Base-by-base conservation (phyloP, 106 monocot species). In the Acanthochlamys bracteata region DNA sequence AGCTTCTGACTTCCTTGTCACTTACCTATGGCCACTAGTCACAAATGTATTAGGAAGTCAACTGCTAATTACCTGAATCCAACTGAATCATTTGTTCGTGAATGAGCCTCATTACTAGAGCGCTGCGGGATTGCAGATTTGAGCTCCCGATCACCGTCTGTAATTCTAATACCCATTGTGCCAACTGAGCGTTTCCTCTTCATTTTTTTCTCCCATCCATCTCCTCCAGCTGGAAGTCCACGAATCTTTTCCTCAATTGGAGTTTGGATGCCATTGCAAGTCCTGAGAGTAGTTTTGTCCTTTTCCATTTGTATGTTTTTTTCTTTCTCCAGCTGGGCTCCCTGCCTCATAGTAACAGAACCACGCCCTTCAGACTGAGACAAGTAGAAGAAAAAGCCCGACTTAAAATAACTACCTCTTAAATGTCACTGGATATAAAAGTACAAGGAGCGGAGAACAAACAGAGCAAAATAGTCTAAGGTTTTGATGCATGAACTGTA, bases 121-220 rank as follows among this genome's bases (percentile, higher is more conserved):
- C 75, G 84, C 24, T 77, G 76, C 61, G 73, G 86, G 26, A 55
- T 45, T 71, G 73, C 20, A 14, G 74, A 72, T 69, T 88, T 88
- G 47, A 79, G 27, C 49, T 93, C 84, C 53, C 84, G 79, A 57
- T 93, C 88, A 66, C 71, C 82, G 67, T 98, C 88, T 41, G 62
- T 25, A 15, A 57, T 55, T 75, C 88, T 82, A 60, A 60, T 66
- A 57, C 65, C 77, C 66, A 79, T 70, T 61, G 79, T 69, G n/a
- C 88, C 82, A 39, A 82, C 70, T 61, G 92, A 93, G 42, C 88
- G 84, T 64, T 84, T 93, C 22, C 79, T 69, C 70, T 82, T 88
- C 72, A 85, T 53, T 57, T 83, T 94, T 76, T 82, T 94, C 21
- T 90, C 86, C 86, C 83, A 86, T 1, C 76, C 83, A 67, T 95